phyloP scores from a whole-genome alignment of 441 rosid genomes.

The Syzygium malaccense region DNA sequence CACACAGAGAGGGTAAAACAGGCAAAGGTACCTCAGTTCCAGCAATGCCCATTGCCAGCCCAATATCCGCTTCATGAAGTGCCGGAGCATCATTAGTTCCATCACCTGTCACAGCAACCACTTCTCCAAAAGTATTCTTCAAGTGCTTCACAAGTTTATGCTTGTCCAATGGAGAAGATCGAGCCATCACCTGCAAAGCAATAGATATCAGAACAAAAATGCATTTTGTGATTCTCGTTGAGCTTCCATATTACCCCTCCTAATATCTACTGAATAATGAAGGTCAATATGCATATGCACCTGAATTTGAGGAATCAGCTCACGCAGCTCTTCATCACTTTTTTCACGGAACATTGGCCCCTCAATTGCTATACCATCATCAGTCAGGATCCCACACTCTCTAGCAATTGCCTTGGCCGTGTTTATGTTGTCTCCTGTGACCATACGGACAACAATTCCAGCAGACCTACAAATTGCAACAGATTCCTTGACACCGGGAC shows the following conservation, averaged over 20 bases:
- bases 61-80: constrained; percentile 54
- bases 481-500: constrained; percentile 49
- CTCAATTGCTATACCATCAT: constrained; percentile 42
- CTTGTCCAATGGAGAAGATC: constrained; percentile 52
- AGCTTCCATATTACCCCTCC: background rate
- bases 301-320: constrained; percentile 54
- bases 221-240: background rate
- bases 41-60: constrained; percentile 58
- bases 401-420: constrained; percentile 54
- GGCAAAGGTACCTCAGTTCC: constrained; percentile 37
- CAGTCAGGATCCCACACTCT: constrained; percentile 45
- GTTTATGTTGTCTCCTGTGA: constrained; percentile 48
- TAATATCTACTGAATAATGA: background rate
- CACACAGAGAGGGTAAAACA: background rate
- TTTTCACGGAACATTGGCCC: constrained; percentile 41
- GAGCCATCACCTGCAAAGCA: constrained; percentile 42
- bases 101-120: constrained; percentile 55
- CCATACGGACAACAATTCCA: constrained; percentile 46
- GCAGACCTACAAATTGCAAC: constrained; percentile 47
- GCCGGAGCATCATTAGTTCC: constrained; percentile 62
- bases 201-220: background rate
- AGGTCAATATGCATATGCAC: constrained; percentile 16
- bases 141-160: constrained; percentile 46
- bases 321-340: constrained; percentile 27
- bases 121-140: constrained; percentile 31